phyloP scores from a whole-genome alignment of 2,329 filamentous ascomycete species.

The Dactylellina drechsleri region DNA sequence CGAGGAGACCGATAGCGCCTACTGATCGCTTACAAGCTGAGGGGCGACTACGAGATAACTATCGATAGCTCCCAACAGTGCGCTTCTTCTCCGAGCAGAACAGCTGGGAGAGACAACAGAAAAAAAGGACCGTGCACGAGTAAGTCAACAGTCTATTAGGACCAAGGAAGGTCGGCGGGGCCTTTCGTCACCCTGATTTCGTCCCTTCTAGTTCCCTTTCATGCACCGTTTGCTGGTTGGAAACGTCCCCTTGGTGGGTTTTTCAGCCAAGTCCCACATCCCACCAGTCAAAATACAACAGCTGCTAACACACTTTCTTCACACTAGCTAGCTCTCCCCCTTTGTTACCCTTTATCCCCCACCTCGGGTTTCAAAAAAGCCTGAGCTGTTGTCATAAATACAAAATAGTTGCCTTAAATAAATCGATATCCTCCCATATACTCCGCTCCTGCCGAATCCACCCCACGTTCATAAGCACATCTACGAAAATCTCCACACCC shows the following conservation, averaged over 20 bases:
- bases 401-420: background rate
- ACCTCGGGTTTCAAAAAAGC: too few relatives aligned
- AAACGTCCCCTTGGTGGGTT: background rate
- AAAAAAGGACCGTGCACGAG: constrained; percentile 4
- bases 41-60: constrained; percentile 9
- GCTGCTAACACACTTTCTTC: constrained; percentile 28
- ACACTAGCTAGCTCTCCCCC: too few relatives aligned
- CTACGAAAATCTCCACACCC: too few relatives aligned
- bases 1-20: constrained; percentile 28
- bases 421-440: too few relatives aligned
- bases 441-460: too few relatives aligned
- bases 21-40: constrained; percentile 31
- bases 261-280: constrained; percentile 9
- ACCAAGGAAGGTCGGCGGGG: background rate
- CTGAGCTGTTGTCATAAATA: background rate
- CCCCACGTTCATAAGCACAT: too few relatives aligned
- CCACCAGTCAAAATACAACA: constrained; percentile 47
- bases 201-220: constrained; percentile 14
- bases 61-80: background rate
- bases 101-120: constrained; percentile 12
- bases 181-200: constrained; percentile 14
- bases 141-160: too few relatives aligned
- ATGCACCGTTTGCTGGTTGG: constrained; percentile 53
- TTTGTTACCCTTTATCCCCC: background rate
- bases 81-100: constrained; percentile 5